phyloP scores from a whole-genome alignment of 108 stramenopile species.

The Licmophora abbreviata region DNA sequence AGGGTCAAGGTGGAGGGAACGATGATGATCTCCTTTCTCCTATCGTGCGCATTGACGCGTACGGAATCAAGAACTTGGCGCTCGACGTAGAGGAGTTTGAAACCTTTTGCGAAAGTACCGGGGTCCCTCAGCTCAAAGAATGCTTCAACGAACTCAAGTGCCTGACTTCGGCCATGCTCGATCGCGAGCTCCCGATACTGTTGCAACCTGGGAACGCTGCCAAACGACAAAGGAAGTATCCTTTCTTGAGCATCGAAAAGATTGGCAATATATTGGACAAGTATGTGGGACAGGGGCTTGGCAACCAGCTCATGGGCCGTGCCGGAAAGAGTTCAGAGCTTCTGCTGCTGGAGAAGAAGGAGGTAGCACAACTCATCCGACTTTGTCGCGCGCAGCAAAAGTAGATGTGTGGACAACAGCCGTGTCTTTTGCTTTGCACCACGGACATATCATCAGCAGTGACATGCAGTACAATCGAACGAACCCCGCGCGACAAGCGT shows the following conservation, averaged over 20 bases:
- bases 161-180: constrained; percentile 66
- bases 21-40: constrained; percentile 46
- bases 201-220: constrained; percentile 57
- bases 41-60: constrained; percentile 77
- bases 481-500: no score
- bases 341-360: constrained; percentile 82
- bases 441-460: no score
- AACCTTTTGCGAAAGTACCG: constrained; percentile 68
- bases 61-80: constrained; percentile 75
- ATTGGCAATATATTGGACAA: constrained; percentile 56
- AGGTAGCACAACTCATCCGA: constrained; percentile 62
- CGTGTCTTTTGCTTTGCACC: no score
- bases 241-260: constrained; percentile 77
- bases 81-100: constrained; percentile 77
- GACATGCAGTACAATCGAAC: no score
- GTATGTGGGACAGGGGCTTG: constrained; percentile 59
- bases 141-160: constrained; percentile 82
- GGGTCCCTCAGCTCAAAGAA: constrained; percentile 76
- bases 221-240: constrained; percentile 71
- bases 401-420: no score
- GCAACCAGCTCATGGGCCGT: constrained; percentile 37
- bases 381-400: constrained; percentile 48
- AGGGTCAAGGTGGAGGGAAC: constrained; percentile 10
- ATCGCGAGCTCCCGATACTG: constrained; percentile 67
- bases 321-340: constrained; percentile 25